Evolutionary conservation across 2,329 filamentous ascomycete genomes (phyloP), one percentile per base, ranked within the genome.

Genomic region (Aspergillus eucalypticola): DNA sequence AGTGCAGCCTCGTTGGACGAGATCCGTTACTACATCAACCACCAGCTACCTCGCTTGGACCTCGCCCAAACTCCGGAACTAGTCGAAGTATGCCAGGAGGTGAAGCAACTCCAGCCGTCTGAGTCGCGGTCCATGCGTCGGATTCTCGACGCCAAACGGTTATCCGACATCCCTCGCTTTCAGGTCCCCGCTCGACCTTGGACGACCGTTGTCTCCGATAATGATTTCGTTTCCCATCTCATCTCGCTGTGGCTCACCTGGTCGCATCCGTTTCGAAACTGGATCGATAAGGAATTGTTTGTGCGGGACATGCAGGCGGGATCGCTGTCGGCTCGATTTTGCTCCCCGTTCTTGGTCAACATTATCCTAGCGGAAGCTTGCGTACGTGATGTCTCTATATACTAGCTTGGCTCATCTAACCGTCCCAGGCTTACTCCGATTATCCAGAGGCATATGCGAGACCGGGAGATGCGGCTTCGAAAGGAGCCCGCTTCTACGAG

Each of bases 281-380:
- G 66, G 60, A 64, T 76, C 17, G 71, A 76, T 59, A 67, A 71
- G 3, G 71, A 71, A 48, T 41, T 72, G 17, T 76, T 78, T 53
- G 56, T 78, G 8, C 62, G 66, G 27, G 73, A 72, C 41, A 77
- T 78, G 75, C 64, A 62, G 58, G 63, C 69, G 15, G 69, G 69
- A 4, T 60, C 71, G 17, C 17, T 68, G 10, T 63, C 63, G 5
- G 66, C 68, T 1, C 59, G 61, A 6, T 75, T 68, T 54, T 76
- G 74, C 54, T 76, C 74, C 8, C 71, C 74, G 5, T 70, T 76
- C 8, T 56, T 76, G 21, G 73, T 77, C 3, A 75, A 76, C 56
- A 67, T 67, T 1, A 72, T 77, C 7, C 60, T 75, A 7, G 67
- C 73, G 8, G 64, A 70, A 23, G 71, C 69, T n/a, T 73, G 67